Evolutionary conservation across 2,329 filamentous ascomycete genomes (phyloP).

Genomic region (Metarhizium album): DNA sequence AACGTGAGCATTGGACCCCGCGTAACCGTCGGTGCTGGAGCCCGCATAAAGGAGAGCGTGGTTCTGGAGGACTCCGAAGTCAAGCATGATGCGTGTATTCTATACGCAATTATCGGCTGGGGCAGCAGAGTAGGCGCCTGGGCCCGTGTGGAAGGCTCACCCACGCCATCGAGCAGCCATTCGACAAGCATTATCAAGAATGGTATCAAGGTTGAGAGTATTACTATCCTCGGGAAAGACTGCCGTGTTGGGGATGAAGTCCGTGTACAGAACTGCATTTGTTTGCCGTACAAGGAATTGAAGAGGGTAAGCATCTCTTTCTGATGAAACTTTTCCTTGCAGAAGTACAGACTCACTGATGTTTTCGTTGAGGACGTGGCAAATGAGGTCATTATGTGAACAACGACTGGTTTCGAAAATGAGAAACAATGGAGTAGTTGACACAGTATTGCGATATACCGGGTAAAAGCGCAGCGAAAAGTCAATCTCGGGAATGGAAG

Average conservation of each 20-base stretch:
- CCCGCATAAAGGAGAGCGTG: slow-evolving; percentile 88
- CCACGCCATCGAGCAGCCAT: slow-evolving; percentile 78
- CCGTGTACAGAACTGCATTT: slow-evolving; percentile 94
- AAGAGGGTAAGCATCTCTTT: slow-evolving; percentile 61
- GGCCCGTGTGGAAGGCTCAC: slow-evolving; percentile 93
- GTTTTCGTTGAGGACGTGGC: slow-evolving; percentile 55
- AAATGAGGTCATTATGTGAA: slow-evolving; percentile 83
- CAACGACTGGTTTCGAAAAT: not conserved
- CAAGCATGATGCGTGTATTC: slow-evolving; percentile 89
- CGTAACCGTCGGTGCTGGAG: slow-evolving; percentile 72
- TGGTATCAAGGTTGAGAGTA: slow-evolving; percentile 95
- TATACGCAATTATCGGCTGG: slow-evolving; percentile 97
- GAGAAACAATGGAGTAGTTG: too few species aligned
- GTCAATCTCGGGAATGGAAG: too few species aligned
- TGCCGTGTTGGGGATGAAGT: slow-evolving; percentile 90
- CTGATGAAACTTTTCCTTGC: slow-evolving; percentile 13
- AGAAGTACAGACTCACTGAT: not conserved
- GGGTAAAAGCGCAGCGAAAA: too few species aligned
- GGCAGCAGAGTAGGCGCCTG: slow-evolving; percentile 93
- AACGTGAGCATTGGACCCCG: slow-evolving; percentile 96
- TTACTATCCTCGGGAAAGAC: slow-evolving; percentile 95
- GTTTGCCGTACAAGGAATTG: slow-evolving; percentile 93
- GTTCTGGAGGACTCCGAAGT: slow-evolving; percentile 92
- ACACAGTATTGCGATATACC: too few species aligned
- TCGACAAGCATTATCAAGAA: slow-evolving; percentile 94